Base-by-base conservation (phyloP, 2,329 filamentous ascomycete genomes). In the Karstenula rhodostoma region DNA sequence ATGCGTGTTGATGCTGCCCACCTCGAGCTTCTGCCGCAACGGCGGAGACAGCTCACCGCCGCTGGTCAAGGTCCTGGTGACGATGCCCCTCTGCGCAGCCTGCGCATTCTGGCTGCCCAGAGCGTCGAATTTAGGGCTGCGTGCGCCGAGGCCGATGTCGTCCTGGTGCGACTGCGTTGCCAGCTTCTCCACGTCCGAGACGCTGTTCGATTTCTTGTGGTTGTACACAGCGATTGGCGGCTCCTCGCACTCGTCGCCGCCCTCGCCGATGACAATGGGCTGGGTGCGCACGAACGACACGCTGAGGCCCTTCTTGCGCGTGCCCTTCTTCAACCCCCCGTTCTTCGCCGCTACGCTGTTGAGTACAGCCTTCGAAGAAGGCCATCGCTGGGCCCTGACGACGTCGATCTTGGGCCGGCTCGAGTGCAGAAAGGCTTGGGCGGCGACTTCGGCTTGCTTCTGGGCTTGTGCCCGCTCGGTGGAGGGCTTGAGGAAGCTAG, bases 181-280 rank as follows among this genome's bases (percentile, higher is more conserved):
- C 56, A 64, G 58, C 47, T 58, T 64, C 52, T 67, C 69, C 22
- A 57, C 50, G 22, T 61, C 62, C 7, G 68, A 53, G 35, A 64
- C 25, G 56, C 64, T 73, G 61, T 58, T 64, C 32, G 69, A 64
- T 60, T 73, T 75, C 76, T 85, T 89, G 63, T 80, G 82, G 73
- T 82, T 84, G 5, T 87, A 89, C 57, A 97, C 89, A 73, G 95
- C 90, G 22, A 87, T 82, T 1, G 89, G 86, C 1, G 91, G 91
- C 9, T 85, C 81, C 56, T 91, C 88, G 57, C 90, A 90, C 76
- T 97, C 93, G 72, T 97, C 94, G 35, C 94, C 94, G 59, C 94
- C 94, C 77, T 94, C 90, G 49, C 94, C 94, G 72, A 98, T 97
- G 63, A 97, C 79, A 49, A 93, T 90, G 7, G 94, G 93, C 57